Percentiles rank a stretch among this genome's conserved stretches.
These are phyloP conservation scores for Penicillium frequentans DNA, from an alignment of 2,329 filamentous ascomycete genomes.

Conservation along the genomic window DNA sequence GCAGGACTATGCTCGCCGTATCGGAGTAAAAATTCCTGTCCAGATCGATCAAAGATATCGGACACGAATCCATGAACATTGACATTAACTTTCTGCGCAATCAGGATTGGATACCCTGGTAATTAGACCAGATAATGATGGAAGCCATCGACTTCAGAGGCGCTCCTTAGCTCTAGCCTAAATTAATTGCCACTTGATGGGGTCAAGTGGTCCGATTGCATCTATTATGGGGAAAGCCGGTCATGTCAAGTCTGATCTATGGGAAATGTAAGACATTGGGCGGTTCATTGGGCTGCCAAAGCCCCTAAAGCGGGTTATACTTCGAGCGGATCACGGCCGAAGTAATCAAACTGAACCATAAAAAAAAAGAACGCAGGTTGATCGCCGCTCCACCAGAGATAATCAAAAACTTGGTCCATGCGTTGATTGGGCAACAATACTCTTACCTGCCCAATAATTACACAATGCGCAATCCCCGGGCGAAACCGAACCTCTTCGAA, in stretches of 20 bases:
- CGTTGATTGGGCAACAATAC: slow-evolving; percentile 23
- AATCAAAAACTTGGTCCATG: slow-evolving; percentile 18
- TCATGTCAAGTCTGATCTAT: background rate
- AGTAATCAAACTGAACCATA: background rate
- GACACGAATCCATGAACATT: slow-evolving; percentile 6
- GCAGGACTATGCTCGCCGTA: slow-evolving; percentile 35
- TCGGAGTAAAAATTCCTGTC: slow-evolving; percentile 15
- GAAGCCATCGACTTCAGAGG: slow-evolving; percentile 6
- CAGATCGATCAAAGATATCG: slow-evolving; percentile 1
- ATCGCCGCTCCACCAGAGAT: slow-evolving; percentile 9
- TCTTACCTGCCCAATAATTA: slow-evolving; percentile 13
- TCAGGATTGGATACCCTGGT: slow-evolving; percentile 9
- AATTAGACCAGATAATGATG: slow-evolving; percentile 10
- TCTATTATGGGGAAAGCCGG: background rate
- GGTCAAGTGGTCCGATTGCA: background rate
- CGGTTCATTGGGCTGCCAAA: slow-evolving; percentile 23
- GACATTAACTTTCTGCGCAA: slow-evolving; percentile 11
- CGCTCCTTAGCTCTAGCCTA: slow-evolving; percentile 2
- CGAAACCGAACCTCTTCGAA: background rate
- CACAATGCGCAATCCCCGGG: background rate
- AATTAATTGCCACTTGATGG: slow-evolving; percentile 7
- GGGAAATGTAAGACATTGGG: slow-evolving; percentile 21
- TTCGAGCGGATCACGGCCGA: slow-evolving; percentile 9
- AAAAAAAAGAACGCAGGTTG: slow-evolving; percentile 1
- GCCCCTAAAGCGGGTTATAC: slow-evolving; percentile 3